Evolutionary conservation across 139 green algal species (phyloP), one percentile per base, ranked within the genome.

Genomic region (Cymbomonas tetramitiformis): DNA sequence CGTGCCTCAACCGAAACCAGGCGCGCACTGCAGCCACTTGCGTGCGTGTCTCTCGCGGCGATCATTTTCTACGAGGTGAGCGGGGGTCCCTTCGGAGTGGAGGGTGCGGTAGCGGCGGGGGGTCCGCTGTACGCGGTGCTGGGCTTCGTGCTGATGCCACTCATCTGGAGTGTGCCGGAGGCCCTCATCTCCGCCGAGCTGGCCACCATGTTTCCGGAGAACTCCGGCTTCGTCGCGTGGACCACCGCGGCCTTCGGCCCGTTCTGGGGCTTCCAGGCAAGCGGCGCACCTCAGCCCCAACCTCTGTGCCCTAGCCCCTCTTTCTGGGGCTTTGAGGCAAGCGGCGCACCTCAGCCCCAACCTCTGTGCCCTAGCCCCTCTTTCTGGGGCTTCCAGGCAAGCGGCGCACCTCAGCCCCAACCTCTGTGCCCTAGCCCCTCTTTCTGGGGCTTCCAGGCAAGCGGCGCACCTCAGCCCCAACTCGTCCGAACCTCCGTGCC

Each of bases 51-150:
- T 0, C 75, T 97, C 2, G 75, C 95, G 0, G 82, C 84, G 0
- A 77, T 97, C 26, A 91, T 96, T 43, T 97, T 95, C 56, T 96
- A 88, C 59, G 90, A 98, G 33, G 90, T 97, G 0, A 84, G 72
- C 5, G 90, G 90, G 9, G 90, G 90, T 0, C 90, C 90, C 0
- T 97, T 95, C 69, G 90, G 90, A 5, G 18, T 67, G 34, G 73
- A 93, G 77, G 83, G 88, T 62, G 78, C 81, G 1, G 88, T 96
- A 18, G 78, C 65, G 8, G 62, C 68, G 8, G 88, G 59, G 6
- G 87, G 70, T 0, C 84, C 87, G 2, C 62, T 94, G 24, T 66
- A 93, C 6, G 79, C 88, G 25, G 72, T 96, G 46, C 38, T 88
- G 0, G 66, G 65, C 50, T 74, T 74, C 58, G 33, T 40, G 36